Percentiles rank a stretch among this genome's conserved stretches.
These are phyloP conservation scores for Trichosanthes cucumerina DNA, from an alignment of 306 rosid genomes.

Conservation along the genomic window DNA sequence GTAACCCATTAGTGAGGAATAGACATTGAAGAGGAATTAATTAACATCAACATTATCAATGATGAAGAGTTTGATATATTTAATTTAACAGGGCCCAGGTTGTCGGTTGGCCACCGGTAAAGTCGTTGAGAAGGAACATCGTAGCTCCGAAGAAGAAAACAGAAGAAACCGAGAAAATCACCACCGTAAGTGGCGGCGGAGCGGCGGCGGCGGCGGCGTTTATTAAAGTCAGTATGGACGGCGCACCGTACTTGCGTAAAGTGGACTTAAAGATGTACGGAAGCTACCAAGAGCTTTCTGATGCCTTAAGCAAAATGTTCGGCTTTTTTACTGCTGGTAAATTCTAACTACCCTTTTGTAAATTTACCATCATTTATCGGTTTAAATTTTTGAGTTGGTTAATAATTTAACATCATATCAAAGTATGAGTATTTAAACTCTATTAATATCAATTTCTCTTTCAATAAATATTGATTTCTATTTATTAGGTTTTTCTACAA, in stretches of 20 bases:
- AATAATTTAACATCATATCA: too few species aligned
- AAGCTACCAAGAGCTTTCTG: constrained; percentile 42
- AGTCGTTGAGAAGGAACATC: constrained; percentile 41
- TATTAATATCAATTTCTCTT: too few species aligned
- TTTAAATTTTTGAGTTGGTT: too few species aligned
- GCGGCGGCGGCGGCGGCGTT: constrained; percentile 21
- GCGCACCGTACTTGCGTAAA: constrained; percentile 51
- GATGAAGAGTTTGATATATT: background rate
- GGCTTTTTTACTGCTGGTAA: constrained; percentile 34
- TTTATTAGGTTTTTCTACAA: too few species aligned
- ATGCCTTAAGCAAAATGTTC: constrained; percentile 45
- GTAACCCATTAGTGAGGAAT: background rate
- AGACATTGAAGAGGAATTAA: background rate
- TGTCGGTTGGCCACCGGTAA: constrained; percentile 59
- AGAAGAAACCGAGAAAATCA: background rate
- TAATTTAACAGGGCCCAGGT: constrained; percentile 38
- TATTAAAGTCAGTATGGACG: constrained; percentile 55
- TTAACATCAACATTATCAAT: background rate
- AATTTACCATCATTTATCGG: too few species aligned
- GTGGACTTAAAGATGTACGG: constrained; percentile 47
- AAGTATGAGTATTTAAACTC: too few species aligned
- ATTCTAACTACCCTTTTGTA: background rate
- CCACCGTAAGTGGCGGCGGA: background rate
- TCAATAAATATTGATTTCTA: too few species aligned
- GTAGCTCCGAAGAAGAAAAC: constrained; percentile 25